Conservation (phyloP, 805 yeast species). For the Pichia gijzeniarum region DNA sequence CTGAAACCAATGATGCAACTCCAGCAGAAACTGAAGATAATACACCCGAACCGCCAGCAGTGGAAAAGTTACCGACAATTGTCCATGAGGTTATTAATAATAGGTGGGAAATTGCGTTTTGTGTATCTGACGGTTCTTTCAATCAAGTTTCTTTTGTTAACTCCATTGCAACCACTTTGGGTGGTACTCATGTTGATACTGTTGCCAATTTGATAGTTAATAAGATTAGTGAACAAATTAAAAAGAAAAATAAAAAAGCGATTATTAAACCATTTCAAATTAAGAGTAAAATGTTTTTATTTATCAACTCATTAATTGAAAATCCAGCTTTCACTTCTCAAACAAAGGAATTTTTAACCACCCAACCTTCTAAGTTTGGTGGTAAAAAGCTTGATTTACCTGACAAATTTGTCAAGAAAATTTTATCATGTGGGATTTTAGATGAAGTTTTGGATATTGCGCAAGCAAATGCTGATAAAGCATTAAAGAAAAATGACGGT, state of each 20-base stretch:
- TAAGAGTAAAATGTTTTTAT: conserved; percentile 81
- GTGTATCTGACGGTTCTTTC: conserved; percentile 83
- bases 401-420: conserved; percentile 66
- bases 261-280: conserved; percentile 85
- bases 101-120: conserved; percentile 95
- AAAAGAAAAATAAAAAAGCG: conserved; percentile 56
- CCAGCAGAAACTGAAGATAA: conserved; percentile 2
- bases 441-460: conserved; percentile 79
- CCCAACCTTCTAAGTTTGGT: conserved; percentile 84
- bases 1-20: conserved; percentile 6
- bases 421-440: conserved; percentile 61
- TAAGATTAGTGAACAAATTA: conserved; percentile 66
- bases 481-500: conserved; percentile 85
- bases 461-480: conserved; percentile 82
- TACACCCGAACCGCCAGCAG: conserved; percentile 11
- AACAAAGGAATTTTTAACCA: conserved; percentile 92
- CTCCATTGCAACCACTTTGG: conserved; percentile 94
- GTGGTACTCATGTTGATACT: conserved; percentile 92
- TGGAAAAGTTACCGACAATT: conserved; percentile 45
- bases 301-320: conserved; percentile 86
- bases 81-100: conserved; percentile 77
- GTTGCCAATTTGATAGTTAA: conserved; percentile 78
- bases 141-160: conserved; percentile 96
- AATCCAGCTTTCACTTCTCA: conserved; percentile 98
- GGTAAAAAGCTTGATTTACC: conserved; percentile 69